Base-by-base conservation (phyloP, 2,329 filamentous ascomycete species). In the Paramyrothecium roridum region DNA sequence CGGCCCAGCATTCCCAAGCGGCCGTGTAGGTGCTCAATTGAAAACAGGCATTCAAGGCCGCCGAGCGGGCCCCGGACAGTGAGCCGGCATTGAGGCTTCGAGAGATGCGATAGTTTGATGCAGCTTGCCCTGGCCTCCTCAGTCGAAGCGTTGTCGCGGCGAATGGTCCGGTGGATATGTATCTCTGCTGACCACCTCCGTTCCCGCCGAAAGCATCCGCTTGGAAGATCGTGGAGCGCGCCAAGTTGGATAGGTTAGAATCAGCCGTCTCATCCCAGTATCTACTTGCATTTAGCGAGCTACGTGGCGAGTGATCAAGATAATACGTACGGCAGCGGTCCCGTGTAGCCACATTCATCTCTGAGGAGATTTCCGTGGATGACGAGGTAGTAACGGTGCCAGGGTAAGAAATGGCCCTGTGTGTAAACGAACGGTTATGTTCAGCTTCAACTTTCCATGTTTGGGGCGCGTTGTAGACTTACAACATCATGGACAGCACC, bases 191-290 rank as follows among this genome's bases (percentile, higher is more conserved):
- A 10, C 49, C 49, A 3, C 17, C 19, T 26, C 49, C 49, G 11
- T 19, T 40, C 2, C 49, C 49, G 22, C 49, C 49, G 37, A 51
- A 51, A 8, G 49, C 49, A 22, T 37, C 19, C 3, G 26, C n/a
- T 19, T 51, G 49, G 49, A 51, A 51, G 7, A 51, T 22, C 6
- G 26, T 2, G 13, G 49, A 51, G 7, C 37, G 11, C 3, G n/a
- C 26, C n/a, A 51, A 19, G 33, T 13, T 37, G n/a, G 17, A n/a
- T n/a, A 40, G 30, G 11, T 3, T 3, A 11, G 49, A 51, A 10
- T 51, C 49, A 11, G 49, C 49, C 10, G 49, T 51, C 30, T 51
- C 49, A 22, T 51, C 49, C 49, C 49, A 51, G 30, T 51, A 51
- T 4, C 37, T 43, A 13, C 3, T 4, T 17, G 6, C n/a, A 13